Conservation (phyloP, 208 protist genomes). For the Leishmania amazonensis region DNA sequence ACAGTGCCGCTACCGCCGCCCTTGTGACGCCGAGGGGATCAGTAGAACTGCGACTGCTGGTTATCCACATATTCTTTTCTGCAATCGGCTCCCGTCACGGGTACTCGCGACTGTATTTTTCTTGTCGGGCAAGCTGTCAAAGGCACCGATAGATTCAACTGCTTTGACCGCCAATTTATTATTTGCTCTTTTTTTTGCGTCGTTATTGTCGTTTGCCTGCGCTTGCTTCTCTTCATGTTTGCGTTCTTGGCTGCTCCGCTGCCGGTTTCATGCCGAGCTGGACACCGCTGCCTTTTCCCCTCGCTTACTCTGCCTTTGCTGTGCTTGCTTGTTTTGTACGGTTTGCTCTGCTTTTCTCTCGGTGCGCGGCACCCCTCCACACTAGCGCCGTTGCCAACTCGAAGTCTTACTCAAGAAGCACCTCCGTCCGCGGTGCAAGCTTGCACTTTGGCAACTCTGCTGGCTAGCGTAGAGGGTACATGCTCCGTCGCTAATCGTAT, state of each 20-base stretch:
- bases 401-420: neutral
- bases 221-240: neutral
- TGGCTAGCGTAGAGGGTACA: neutral
- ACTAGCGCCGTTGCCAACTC: constrained; percentile 1
- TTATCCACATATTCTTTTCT: neutral
- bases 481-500: neutral
- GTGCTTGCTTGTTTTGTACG: neutral
- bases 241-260: neutral
- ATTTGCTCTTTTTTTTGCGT: neutral
- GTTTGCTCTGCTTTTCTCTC: constrained; percentile 3
- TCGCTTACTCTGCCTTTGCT: neutral
- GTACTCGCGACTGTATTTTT: neutral
- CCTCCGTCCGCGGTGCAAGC: neutral
- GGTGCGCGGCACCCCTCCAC: neutral
- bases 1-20: neutral
- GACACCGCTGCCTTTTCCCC: neutral
- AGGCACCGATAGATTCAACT: no score
- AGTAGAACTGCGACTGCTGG: neutral
- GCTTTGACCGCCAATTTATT: neutral
- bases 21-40: neutral
- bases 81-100: neutral
- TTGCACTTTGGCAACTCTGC: neutral
- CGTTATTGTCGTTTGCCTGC: neutral
- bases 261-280: neutral
- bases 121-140: neutral